Percentiles rank a stretch among this genome's conserved stretches.
Conservation (phyloP, 805 yeast species). For the Debaryomyces hansenii region DNA sequence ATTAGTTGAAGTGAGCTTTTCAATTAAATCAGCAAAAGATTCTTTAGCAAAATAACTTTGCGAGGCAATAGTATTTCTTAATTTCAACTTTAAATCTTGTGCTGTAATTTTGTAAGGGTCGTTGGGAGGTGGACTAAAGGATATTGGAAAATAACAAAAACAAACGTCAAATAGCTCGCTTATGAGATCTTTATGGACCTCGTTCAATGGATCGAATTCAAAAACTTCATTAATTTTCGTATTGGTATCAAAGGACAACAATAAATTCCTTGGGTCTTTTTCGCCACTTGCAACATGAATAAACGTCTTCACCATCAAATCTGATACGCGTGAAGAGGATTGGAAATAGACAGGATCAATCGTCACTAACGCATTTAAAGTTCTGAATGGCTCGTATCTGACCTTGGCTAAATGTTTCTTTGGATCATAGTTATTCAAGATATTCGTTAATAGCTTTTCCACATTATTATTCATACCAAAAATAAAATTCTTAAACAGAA, state of each 20-base stretch:
- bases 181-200: slow-evolving; percentile 40
- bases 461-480: slow-evolving; percentile 28
- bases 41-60: slow-evolving; percentile 66
- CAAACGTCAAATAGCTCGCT: slow-evolving; percentile 82
- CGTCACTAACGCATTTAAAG: slow-evolving; percentile 40
- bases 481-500: slow-evolving; percentile 50
- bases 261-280: slow-evolving; percentile 88
- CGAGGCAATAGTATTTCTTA: slow-evolving; percentile 64
- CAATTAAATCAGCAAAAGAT: slow-evolving; percentile 72
- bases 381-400: slow-evolving; percentile 57
- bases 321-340: slow-evolving; percentile 23
- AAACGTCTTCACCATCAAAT: slow-evolving; percentile 54
- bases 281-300: slow-evolving; percentile 78
- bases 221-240: slow-evolving; percentile 43
- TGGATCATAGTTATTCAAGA: slow-evolving; percentile 49
- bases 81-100: slow-evolving; percentile 60
- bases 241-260: slow-evolving; percentile 66
- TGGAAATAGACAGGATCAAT: slow-evolving; percentile 22
- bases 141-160: slow-evolving; percentile 95
- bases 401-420: slow-evolving; percentile 59
- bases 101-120: slow-evolving; percentile 85
- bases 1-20: slow-evolving; percentile 76
- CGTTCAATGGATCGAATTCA: slow-evolving; percentile 21
- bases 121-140: slow-evolving; percentile 88
- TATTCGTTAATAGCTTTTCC: slow-evolving; percentile 34